Percentiles rank a stretch among this genome's conserved stretches.
Evolutionary conservation across 495 filamentous ascomycete genomes (phyloP).

Genomic region (Pyronema domesticum): DNA sequence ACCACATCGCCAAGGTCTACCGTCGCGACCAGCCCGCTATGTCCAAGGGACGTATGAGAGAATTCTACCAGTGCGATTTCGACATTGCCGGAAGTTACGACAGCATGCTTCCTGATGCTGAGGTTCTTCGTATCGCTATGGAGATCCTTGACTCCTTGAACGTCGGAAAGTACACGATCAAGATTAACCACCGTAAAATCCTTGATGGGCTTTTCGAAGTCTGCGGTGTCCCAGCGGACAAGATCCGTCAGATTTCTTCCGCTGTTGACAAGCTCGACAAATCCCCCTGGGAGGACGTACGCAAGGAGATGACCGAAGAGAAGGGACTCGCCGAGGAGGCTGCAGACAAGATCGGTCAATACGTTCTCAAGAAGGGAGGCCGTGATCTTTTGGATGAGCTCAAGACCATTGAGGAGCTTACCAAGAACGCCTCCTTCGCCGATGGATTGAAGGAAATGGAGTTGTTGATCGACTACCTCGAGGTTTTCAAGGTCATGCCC

Average conservation of each 20-base stretch:
- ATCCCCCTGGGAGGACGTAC: conserved; percentile 68
- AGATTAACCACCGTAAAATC: conserved; percentile 90
- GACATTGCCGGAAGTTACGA: conserved; percentile 85
- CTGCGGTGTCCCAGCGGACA: conserved; percentile 70
- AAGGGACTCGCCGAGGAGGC: conserved; percentile 60
- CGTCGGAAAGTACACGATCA: conserved; percentile 57
- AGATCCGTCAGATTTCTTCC: conserved; percentile 69
- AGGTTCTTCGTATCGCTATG: conserved; percentile 63
- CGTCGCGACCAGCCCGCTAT: conserved; percentile 44
- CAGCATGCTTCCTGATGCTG: conserved; percentile 91
- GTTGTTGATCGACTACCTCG: conserved; percentile 63
- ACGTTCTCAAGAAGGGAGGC: conserved; percentile 48
- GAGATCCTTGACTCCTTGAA: conserved; percentile 77
- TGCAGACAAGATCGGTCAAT: conserved; percentile 74
- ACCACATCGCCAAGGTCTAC: conserved; percentile 74
- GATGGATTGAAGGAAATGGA: conserved; percentile 67
- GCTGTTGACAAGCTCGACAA: conserved; percentile 97
- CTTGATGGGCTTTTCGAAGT: conserved; percentile 84
- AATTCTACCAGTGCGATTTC: conserved; percentile 97
- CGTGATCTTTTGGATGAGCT: conserved; percentile 51
- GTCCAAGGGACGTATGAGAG: conserved; percentile 78
- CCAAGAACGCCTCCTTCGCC: conserved; percentile 51
- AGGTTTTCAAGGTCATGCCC: conserved; percentile 52
- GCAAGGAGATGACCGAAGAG: conserved; percentile 80
- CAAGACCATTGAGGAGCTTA: conserved; percentile 41